Percentiles rank a stretch among this genome's conserved stretches.
Conservation (phyloP, 2,329 filamentous ascomycete species). For the Ophiosphaerella herpotricha region DNA sequence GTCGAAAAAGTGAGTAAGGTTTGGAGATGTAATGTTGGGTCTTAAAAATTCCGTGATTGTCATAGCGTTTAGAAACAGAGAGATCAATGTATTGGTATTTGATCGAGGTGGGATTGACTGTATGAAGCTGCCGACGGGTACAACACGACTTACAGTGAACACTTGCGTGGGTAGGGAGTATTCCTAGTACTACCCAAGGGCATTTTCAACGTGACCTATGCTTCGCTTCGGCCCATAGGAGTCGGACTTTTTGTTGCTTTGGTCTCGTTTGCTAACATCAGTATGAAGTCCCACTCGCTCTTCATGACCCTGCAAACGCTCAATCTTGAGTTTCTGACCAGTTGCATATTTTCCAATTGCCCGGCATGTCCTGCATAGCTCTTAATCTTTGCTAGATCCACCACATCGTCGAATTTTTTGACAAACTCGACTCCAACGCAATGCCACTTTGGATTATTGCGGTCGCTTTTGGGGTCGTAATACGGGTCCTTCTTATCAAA, state of each 20-base stretch:
- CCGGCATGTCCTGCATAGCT: slow-evolving; percentile 60
- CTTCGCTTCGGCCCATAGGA: background rate
- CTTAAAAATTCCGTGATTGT: no score
- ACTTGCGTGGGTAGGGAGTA: no score
- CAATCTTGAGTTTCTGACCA: slow-evolving; percentile 79
- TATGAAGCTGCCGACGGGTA: no score
- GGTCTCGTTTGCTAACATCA: slow-evolving; percentile 51
- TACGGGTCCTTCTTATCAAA: slow-evolving; percentile 76
- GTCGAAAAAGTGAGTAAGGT: no score
- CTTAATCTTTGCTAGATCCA: slow-evolving; percentile 74
- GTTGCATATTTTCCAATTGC: slow-evolving; percentile 75
- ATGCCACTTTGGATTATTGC: slow-evolving; percentile 77
- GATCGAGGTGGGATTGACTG: no score
- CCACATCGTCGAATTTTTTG: slow-evolving; percentile 74
- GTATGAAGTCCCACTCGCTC: slow-evolving; percentile 69
- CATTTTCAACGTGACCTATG: slow-evolving; percentile 52
- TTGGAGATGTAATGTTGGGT: no score
- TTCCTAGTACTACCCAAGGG: slow-evolving; percentile 50
- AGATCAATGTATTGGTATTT: no score
- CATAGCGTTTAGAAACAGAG: no score
- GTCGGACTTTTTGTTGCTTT: background rate
- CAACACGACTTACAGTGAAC: no score
- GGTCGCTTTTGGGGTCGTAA: slow-evolving; percentile 77
- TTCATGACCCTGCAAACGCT: slow-evolving; percentile 74
- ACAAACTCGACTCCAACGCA: slow-evolving; percentile 88